Evolutionary conservation across 208 protist genomes (phyloP), one percentile per base, ranked within the genome.

Genomic region (Phytomonas sp.): DNA sequence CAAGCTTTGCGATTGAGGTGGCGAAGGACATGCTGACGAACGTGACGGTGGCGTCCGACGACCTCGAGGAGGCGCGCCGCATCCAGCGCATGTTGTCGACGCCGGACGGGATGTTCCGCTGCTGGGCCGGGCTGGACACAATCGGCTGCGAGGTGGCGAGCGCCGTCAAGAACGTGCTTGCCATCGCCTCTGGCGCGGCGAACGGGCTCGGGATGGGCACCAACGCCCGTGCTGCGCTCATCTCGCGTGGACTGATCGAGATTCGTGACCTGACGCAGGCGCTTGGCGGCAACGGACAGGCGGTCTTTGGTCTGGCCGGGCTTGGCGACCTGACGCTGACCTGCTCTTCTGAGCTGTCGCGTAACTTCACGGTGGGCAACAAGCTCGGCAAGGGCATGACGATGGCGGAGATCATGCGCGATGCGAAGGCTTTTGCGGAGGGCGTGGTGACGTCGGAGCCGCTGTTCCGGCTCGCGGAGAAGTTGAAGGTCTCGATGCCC

Each of bases 121-220:
- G 85, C 72, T 96, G 89, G 76, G 79, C 89, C 33, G 82, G 83
- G 13, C 88, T 84, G 60, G 94, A 97, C 73, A 81, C 76, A 20
- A 75, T 93, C 43, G 94, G 94, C 26, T 92, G 85, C 53, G 92
- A 97, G 80, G 82, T 97, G 31, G 79, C 87, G 61, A 94, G 91
- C 73, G 90, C 93, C n/a, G 63, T 96, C 33, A 96, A 96, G 79
- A 97, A 96, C 79, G 91, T 97, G 29, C 75, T 97, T 61, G 88
- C 87, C 67, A 96, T 95, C 75, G 88, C 83, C 51, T 93, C 90
- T 29, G 92, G 90, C 56, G 70, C 87, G 31, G 61, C 82, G 36
- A 79, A 71, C 43, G 90, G 88, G 23, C 84, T 94, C 37, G 87
- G 84, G 64, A 83, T 87, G 66, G 89, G 84, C 34, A 60, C 73